These are phyloP conservation scores for Glycyrrhiza uralensis DNA, from an alignment of 306 rosid species.

Conservation along the genomic window DNA sequence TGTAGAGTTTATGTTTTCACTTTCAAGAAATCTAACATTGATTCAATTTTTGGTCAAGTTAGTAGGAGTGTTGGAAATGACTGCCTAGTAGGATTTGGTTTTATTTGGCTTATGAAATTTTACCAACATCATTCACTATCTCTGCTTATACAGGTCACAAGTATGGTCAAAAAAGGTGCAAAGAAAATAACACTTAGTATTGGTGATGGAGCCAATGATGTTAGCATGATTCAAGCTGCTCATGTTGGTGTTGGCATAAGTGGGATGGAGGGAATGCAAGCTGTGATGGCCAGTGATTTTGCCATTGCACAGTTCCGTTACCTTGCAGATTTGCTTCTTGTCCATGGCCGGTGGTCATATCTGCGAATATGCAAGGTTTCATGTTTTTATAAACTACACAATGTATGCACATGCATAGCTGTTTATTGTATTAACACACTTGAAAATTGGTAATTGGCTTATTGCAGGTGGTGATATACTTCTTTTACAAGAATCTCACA, in stretches of 20 bases:
- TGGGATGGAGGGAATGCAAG: conserved; percentile 99
- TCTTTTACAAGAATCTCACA: conserved; percentile 96
- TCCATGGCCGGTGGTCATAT: conserved; percentile 99
- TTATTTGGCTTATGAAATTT: background rate
- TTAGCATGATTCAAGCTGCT: conserved; percentile 99
- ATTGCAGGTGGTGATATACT: conserved; percentile 87
- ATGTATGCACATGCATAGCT: background rate
- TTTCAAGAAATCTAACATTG: conserved; percentile 3
- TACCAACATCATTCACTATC: conserved; percentile 18
- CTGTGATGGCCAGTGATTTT: conserved; percentile 99
- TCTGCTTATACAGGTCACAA: conserved; percentile 67
- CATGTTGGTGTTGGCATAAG: conserved; percentile 97
- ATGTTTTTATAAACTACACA: background rate
- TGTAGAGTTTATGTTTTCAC: conserved; percentile 7
- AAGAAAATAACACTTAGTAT: conserved; percentile 79
- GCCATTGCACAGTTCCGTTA: conserved; percentile 98
- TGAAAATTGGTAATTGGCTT: conserved; percentile 26
- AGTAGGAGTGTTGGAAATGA: conserved; percentile 2
- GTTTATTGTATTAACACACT: background rate
- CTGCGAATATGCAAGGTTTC: conserved; percentile 93
- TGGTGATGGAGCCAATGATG: conserved; percentile 99
- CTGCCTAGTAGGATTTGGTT: background rate
- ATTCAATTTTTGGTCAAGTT: conserved; percentile 13
- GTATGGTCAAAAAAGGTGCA: conserved; percentile 95
- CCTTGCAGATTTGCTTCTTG: conserved; percentile 91